Evolutionary conservation across 768 basidiomycete genomes (phyloP).

Genomic region (Kwoniella pini): DNA sequence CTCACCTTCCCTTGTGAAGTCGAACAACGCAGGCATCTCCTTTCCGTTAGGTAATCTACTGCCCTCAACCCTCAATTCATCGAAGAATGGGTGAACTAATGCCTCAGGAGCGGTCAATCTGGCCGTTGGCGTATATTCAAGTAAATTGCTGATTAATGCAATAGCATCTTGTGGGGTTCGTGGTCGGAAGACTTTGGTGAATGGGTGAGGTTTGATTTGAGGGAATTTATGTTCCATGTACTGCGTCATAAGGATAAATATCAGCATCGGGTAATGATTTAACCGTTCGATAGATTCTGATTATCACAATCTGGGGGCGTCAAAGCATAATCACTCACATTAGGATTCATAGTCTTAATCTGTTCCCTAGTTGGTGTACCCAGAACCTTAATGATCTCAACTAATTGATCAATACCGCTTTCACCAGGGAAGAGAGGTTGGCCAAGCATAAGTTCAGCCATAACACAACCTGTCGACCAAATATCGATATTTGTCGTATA

Average conservation of each 20-base stretch:
- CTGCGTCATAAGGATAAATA: constrained; percentile 19
- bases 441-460: constrained; percentile 99
- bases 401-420: constrained; percentile 92
- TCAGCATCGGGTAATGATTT: neutral
- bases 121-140: constrained; percentile 97
- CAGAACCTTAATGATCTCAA: constrained; percentile 99
- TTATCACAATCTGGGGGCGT: no score
- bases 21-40: constrained; percentile 89
- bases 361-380: constrained; percentile 98
- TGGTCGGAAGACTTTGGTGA: constrained; percentile 98
- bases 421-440: constrained; percentile 99
- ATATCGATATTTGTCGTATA: constrained; percentile 99
- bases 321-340: constrained; percentile 58
- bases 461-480: constrained; percentile 99
- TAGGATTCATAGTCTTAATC: constrained; percentile 99
- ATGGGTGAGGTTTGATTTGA: constrained; percentile 99
- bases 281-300: no score
- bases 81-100: constrained; percentile 75
- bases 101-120: constrained; percentile 79
- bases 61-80: constrained; percentile 86
- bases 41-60: constrained; percentile 96
- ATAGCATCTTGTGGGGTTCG: constrained; percentile 95
- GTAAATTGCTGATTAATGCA: constrained; percentile 86
- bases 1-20: constrained; percentile 95
- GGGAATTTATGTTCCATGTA: constrained; percentile 99